Percentiles rank a stretch among this genome's conserved stretches.
Evolutionary conservation across 2,329 filamentous ascomycete genomes (phyloP).

Genomic region (Claviceps sp.): DNA sequence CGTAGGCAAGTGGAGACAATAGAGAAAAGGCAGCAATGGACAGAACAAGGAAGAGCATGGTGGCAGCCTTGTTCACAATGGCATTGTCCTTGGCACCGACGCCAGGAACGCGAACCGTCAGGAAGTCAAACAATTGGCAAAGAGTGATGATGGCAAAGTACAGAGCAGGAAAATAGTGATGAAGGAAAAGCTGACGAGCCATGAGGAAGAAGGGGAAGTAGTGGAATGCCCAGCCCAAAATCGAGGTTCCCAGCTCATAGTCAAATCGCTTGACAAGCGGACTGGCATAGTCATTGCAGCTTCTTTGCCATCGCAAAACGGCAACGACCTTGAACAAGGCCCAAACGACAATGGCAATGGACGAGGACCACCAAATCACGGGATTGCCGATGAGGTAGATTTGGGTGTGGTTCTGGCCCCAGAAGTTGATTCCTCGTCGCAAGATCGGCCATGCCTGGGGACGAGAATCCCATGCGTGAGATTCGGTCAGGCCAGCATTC

Average conservation of each 20-base stretch:
- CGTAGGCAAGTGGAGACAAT: conserved; percentile 84
- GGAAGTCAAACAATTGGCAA: conserved; percentile 80
- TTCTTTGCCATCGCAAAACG: conserved; percentile 86
- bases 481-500: conserved; percentile 90
- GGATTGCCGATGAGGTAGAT: conserved; percentile 96
- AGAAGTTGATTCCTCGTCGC: conserved; percentile 95
- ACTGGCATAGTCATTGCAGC: conserved; percentile 72
- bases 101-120: conserved; percentile 56
- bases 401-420: conserved; percentile 86
- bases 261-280: conserved; percentile 89
- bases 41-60: conserved; percentile 59
- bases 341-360: conserved; percentile 64
- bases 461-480: conserved; percentile 94
- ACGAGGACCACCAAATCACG: conserved; percentile 86
- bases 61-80: conserved; percentile 59
- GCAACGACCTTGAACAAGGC: conserved; percentile 75
- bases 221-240: conserved; percentile 92
- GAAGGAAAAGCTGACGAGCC: conserved; percentile 93
- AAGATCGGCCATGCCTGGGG: conserved; percentile 88
- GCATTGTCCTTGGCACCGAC: conserved; percentile 54
- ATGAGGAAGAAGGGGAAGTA: conserved; percentile 99
- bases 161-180: conserved; percentile 95
- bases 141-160: conserved; percentile 88
- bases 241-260: conserved; percentile 82
- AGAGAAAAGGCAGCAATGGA: conserved; percentile 66